Evolutionary conservation across 2,329 filamentous ascomycete species (phyloP).

Genomic region (Chaetothyriales sp.): DNA sequence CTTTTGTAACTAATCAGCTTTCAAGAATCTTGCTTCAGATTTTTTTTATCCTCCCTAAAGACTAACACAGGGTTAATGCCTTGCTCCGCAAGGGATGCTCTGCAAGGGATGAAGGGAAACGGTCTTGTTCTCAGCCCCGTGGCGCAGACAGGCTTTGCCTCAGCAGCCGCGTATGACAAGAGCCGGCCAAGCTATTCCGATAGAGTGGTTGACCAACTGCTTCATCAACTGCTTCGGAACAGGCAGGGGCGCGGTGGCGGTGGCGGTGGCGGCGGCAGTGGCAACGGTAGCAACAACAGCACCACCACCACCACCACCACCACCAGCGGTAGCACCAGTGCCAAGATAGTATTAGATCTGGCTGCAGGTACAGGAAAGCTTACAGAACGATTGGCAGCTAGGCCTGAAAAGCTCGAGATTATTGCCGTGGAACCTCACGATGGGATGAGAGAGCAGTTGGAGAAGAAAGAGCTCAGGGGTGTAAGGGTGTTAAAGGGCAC

Average conservation of each 20-base stretch:
- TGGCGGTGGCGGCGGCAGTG: too few relatives aligned
- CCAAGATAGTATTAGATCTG: constrained; percentile 40
- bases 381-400: constrained; percentile 44
- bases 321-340: background rate
- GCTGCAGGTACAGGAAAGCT: constrained; percentile 58
- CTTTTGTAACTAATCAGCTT: too few relatives aligned
- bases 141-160: constrained; percentile 42
- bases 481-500: constrained; percentile 44
- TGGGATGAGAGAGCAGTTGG: constrained; percentile 50
- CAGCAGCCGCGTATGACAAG: constrained; percentile 50
- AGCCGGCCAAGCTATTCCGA: constrained; percentile 53
- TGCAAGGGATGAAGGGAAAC: constrained; percentile 1
- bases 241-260: too few relatives aligned
- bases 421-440: constrained; percentile 49
- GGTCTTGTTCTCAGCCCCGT: constrained; percentile 6
- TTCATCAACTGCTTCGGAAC: constrained; percentile 39
- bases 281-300: constrained; percentile 24
- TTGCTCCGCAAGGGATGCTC: too few relatives aligned
- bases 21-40: too few relatives aligned
- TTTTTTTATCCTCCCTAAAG: too few relatives aligned
- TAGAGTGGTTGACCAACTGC: constrained; percentile 42
- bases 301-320: too few relatives aligned
- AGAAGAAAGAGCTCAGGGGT: constrained; percentile 39
- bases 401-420: constrained; percentile 46
- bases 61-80: too few relatives aligned